Conservation (phyloP, 2,329 filamentous ascomycete genomes). For the Nemania abortiva region DNA sequence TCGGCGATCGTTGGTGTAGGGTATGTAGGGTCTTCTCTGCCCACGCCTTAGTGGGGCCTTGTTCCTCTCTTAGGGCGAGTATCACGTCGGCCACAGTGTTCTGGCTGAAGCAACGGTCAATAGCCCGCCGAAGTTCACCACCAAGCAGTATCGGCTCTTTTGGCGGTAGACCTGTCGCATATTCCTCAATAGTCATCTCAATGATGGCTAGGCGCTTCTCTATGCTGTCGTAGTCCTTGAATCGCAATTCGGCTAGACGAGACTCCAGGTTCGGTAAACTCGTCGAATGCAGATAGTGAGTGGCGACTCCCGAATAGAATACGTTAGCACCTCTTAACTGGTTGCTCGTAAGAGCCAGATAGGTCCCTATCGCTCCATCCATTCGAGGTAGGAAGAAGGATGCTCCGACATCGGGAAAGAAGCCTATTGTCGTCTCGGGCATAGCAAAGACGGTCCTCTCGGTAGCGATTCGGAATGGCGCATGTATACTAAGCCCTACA, state of each 20-base stretch:
- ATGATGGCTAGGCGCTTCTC: constrained; percentile 76
- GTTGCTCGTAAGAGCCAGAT: constrained; percentile 92
- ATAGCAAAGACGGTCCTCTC: constrained; percentile 97
- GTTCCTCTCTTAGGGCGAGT: constrained; percentile 65
- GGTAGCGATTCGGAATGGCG: constrained; percentile 95
- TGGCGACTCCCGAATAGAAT: constrained; percentile 92
- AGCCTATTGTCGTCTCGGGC: constrained; percentile 98
- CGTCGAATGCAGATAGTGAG: constrained; percentile 95
- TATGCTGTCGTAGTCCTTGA: constrained; percentile 79
- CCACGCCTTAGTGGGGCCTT: constrained; percentile 75
- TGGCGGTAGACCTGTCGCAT: constrained; percentile 84
- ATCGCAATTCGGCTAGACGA: constrained; percentile 88
- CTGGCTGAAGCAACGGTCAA: constrained; percentile 85
- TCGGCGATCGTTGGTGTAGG: constrained; percentile 84
- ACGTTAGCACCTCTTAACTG: constrained; percentile 84
- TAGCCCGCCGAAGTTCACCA: constrained; percentile 79
- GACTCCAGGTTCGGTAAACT: constrained; percentile 83
- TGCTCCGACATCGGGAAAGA: constrained; percentile 97
- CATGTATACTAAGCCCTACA: constrained; percentile 93
- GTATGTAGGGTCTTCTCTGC: constrained; percentile 81
- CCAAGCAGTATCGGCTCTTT: constrained; percentile 75
- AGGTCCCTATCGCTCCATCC: constrained; percentile 87
- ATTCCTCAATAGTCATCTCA: constrained; percentile 92
- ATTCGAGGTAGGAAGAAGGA: constrained; percentile 95
- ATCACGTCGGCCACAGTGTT: constrained; percentile 78